Evolutionary conservation across 306 rosid genomes (phyloP).

Genomic region (Medicago ruthenica): DNA sequence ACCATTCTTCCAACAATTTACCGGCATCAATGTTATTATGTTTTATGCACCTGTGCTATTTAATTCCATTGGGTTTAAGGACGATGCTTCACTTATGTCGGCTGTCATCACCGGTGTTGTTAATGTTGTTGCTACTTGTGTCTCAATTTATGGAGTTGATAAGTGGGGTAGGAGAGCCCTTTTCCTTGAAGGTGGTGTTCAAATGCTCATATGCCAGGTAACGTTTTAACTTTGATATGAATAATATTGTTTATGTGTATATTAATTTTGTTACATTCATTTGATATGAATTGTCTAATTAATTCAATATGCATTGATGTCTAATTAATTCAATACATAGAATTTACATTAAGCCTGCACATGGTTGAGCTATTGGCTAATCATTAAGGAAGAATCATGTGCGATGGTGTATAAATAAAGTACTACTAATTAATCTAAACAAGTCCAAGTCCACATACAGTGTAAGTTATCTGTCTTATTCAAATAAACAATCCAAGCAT

Average conservation of each 20-base stretch:
- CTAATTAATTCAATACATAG: neutral
- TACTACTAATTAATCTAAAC: neutral
- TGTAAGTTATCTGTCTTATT: slow-evolving; percentile 22
- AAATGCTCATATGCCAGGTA: slow-evolving; percentile 93
- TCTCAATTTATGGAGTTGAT: slow-evolving; percentile 87
- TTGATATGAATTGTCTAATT: neutral
- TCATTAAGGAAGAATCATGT: slow-evolving; percentile 14
- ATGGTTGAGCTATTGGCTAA: neutral
- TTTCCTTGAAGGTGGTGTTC: slow-evolving; percentile 83
- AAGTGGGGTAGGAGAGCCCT: slow-evolving; percentile 91
- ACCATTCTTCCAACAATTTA: slow-evolving; percentile 87
- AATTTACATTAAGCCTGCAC: neutral
- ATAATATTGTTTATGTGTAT: neutral
- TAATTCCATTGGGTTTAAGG: slow-evolving; percentile 72
- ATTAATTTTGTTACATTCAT: neutral
- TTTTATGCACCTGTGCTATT: slow-evolving; percentile 88
- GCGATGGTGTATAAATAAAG: slow-evolving; percentile 6
- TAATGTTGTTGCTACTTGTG: slow-evolving; percentile 67
- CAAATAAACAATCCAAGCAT: neutral
- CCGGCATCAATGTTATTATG: slow-evolving; percentile 93
- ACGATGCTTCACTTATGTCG: slow-evolving; percentile 77
- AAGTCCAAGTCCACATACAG: neutral
- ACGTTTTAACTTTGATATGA: neutral
- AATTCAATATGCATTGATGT: neutral
- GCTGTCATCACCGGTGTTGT: slow-evolving; percentile 91